Evolutionary conservation across 2,329 filamentous ascomycete species (phyloP).

Genomic region (Venturia carpophila): DNA sequence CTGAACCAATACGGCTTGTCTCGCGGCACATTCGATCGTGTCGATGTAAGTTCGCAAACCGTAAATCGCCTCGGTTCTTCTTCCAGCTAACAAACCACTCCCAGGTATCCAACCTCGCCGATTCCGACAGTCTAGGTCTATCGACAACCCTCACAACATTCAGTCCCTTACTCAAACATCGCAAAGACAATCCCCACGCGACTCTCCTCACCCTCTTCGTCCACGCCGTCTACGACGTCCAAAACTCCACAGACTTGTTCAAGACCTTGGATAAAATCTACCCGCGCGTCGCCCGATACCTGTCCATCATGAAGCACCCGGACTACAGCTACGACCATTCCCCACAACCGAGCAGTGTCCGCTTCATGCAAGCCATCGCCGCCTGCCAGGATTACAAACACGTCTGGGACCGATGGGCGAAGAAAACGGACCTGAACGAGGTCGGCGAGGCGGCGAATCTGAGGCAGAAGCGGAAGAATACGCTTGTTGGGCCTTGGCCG

Average conservation of each 20-base stretch:
- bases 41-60: slow-evolving; percentile 30
- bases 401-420: slow-evolving; percentile 20
- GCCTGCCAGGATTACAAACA: slow-evolving; percentile 19
- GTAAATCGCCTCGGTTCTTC: not conserved
- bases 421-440: slow-evolving; percentile 17
- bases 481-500: slow-evolving; percentile 32
- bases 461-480: slow-evolving; percentile 27
- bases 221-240: slow-evolving; percentile 28
- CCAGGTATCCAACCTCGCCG: slow-evolving; percentile 37
- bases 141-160: slow-evolving; percentile 25
- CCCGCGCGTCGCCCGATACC: not conserved
- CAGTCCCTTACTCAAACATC: slow-evolving; percentile 29
- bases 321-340: slow-evolving; percentile 17
- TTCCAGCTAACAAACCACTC: slow-evolving; percentile 1
- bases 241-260: slow-evolving; percentile 20
- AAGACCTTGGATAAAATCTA: not conserved
- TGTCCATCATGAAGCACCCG: not conserved
- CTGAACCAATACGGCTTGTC: slow-evolving; percentile 18
- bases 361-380: slow-evolving; percentile 18
- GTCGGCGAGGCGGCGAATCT: slow-evolving; percentile 19
- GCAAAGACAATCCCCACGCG: slow-evolving; percentile 32
- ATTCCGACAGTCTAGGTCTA: slow-evolving; percentile 30
- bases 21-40: slow-evolving; percentile 28
- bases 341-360: slow-evolving; percentile 18
- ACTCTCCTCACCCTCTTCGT: slow-evolving; percentile 38